Base-by-base conservation (phyloP, 139 green algal species). In the Tetradesmus lagerheimii region DNA sequence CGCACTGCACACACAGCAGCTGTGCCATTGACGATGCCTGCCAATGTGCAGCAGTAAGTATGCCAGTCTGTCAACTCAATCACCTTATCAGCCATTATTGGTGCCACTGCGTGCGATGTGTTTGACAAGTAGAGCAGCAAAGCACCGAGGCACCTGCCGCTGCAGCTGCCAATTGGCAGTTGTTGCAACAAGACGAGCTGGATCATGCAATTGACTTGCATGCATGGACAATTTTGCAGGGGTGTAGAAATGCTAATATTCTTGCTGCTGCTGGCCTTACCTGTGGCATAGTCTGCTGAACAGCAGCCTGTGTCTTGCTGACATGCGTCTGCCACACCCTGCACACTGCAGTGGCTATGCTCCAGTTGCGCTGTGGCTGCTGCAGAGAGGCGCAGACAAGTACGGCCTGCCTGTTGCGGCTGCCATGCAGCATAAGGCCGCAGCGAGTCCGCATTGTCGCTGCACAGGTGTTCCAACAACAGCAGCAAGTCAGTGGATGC, bases 331-430 rank as follows among this genome's bases (percentile, higher is more conserved):
- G 50, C 35, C 43, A 88, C 5, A 88, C 38, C 27, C n/a, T 38
- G 39, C 83, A 80, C 18, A 88, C 71, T 27, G 64, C 83, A 25
- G 37, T 31, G 37, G 83, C 83, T 15, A 88, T 34, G n/a, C 29
- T 79, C 83, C 83, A 88, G 41, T 39, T 38, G 27, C 64, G 38
- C 8, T 16, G 83, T 31, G 83, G 83, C 38, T 88, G 83, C 83
- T 88, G 83, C 37, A 64, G 6, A 38, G 83, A 34, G 31, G 83
- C 83, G 57, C 62, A 88, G 1, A 80, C 37, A n/a, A 38, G 37
- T 4, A 88, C 4, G 25, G 38, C 3, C 83, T 80, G 62, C 38
- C 64, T 80, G n/a, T 1, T 41, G 18, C 57, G 62, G 34, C 83
- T 80, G 83, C 83, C 31, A 1, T 80, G 37, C 29, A 29, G 37